Conservation (phyloP, 192 early-diverging fungal genomes). For the Spizellomyces punctatus region DNA sequence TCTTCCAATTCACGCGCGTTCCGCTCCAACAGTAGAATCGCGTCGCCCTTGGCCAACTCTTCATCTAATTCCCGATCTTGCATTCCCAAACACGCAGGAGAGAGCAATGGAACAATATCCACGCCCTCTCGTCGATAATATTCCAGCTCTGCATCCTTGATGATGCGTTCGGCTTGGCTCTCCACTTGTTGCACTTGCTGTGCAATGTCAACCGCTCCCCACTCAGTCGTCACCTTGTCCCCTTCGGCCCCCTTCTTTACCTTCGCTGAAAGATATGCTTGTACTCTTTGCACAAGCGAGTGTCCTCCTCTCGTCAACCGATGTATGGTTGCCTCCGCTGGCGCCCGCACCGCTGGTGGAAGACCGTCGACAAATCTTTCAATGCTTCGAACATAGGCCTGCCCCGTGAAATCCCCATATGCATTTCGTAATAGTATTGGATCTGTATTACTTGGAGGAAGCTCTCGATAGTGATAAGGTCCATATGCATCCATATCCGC, state of each 20-base stretch:
- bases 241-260: neutral
- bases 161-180: slow-evolving; percentile 7
- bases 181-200: slow-evolving; percentile 1
- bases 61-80: slow-evolving; percentile 20
- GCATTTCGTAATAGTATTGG: slow-evolving; percentile 2
- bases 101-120: slow-evolving; percentile 21
- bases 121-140: slow-evolving; percentile 24
- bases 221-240: slow-evolving; percentile 14
- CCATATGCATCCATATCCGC: slow-evolving; percentile 17
- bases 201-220: slow-evolving; percentile 29
- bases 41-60: slow-evolving; percentile 8
- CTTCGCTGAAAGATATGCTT: neutral
- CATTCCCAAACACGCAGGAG: slow-evolving; percentile 19
- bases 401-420: slow-evolving; percentile 62
- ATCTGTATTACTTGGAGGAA: slow-evolving; percentile 5
- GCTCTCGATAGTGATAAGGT: slow-evolving; percentile 47
- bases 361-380: slow-evolving; percentile 43
- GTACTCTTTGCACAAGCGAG: neutral
- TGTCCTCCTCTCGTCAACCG: slow-evolving; percentile 15
- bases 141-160: slow-evolving; percentile 26
- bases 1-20: slow-evolving; percentile 25
- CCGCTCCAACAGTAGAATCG: slow-evolving; percentile 6
- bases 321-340: slow-evolving; percentile 5
- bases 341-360: neutral
- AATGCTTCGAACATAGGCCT: slow-evolving; percentile 63